phyloP scores from a whole-genome alignment of 2,329 filamentous ascomycete genomes.

The Sarocladium strictum region DNA sequence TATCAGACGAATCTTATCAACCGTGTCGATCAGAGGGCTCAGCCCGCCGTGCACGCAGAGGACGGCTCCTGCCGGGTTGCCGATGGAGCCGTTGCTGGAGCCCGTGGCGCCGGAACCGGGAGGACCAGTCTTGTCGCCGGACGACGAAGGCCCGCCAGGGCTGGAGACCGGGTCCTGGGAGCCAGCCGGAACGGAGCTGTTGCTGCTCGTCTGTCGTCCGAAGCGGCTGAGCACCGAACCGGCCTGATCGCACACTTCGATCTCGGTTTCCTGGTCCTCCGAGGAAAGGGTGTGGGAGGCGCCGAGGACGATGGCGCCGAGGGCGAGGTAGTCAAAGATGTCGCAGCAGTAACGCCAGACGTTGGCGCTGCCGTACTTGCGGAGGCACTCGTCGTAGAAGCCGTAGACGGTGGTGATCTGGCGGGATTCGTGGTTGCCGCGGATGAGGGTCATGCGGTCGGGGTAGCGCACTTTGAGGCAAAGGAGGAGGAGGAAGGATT shows the following conservation, averaged over 20 bases:
- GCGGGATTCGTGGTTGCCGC: constrained; percentile 97
- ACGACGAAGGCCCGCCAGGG: constrained; percentile 13
- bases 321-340: constrained; percentile 95
- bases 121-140: constrained; percentile 50
- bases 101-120: constrained; percentile 76
- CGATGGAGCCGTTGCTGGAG: constrained; percentile 55
- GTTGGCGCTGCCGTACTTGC: constrained; percentile 98
- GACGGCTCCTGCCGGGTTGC: constrained; percentile 73
- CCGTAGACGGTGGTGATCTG: constrained; percentile 99
- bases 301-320: constrained; percentile 91
- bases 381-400: constrained; percentile 98
- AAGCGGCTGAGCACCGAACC: constrained; percentile 74
- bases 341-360: constrained; percentile 99
- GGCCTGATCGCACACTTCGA: constrained; percentile 84
- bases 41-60: constrained; percentile 95
- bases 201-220: constrained; percentile 38
- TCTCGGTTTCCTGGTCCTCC: constrained; percentile 73
- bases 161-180: constrained; percentile 18
- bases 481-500: constrained; percentile 94
- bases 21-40: constrained; percentile 90
- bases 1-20: constrained; percentile 90
- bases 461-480: constrained; percentile 98
- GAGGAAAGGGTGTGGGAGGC: constrained; percentile 60
- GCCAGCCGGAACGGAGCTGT: constrained; percentile 14
- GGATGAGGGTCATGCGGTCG: constrained; percentile 94